Percentiles rank a stretch among this genome's conserved stretches.
Evolutionary conservation across 164 flowering plant species (phyloP).

Genomic region (Stephania yunnanensis): DNA sequence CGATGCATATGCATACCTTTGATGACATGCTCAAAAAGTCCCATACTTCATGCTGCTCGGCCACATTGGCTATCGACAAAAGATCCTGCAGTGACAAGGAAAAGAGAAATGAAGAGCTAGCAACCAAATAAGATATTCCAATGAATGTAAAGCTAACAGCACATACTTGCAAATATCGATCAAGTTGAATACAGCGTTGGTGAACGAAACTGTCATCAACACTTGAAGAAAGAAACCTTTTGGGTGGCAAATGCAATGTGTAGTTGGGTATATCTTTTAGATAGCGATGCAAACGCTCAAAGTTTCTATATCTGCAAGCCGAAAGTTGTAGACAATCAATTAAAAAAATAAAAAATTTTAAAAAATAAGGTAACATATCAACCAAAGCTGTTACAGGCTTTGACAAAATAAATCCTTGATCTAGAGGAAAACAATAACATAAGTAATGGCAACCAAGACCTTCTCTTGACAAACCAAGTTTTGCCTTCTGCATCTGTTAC

Average conservation of each 20-base stretch:
- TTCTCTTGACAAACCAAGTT: conserved; percentile 94
- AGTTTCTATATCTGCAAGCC: conserved; percentile 80
- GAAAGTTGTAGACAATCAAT: conserved; percentile 12
- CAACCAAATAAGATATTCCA: conserved; percentile 6
- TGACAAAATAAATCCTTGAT: neutral
- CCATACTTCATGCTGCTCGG: conserved; percentile 99
- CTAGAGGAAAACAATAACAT: neutral
- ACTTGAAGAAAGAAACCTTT: conserved; percentile 97
- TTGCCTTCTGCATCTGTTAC: conserved; percentile 67
- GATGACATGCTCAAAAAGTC: conserved; percentile 89
- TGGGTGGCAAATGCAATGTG: conserved; percentile 90
- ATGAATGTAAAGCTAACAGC: conserved; percentile 7
- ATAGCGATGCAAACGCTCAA: conserved; percentile 88
- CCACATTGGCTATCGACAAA: conserved; percentile 93
- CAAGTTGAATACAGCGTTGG: conserved; percentile 97
- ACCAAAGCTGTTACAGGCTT: neutral
- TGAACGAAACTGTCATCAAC: conserved; percentile 96
- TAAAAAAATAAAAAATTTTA: conserved; percentile 4
- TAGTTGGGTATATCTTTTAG: conserved; percentile 97
- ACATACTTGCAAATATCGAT: conserved; percentile 83
- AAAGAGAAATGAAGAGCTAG: conserved; percentile 9
- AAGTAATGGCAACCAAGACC: conserved; percentile 31
- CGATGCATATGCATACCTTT: conserved; percentile 44
- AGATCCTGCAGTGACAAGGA: conserved; percentile 61
- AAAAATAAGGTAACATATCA: neutral